Conservation (phyloP, 371 early-diverging fungal genomes). For the Syncephalastrum contaminatum region DNA sequence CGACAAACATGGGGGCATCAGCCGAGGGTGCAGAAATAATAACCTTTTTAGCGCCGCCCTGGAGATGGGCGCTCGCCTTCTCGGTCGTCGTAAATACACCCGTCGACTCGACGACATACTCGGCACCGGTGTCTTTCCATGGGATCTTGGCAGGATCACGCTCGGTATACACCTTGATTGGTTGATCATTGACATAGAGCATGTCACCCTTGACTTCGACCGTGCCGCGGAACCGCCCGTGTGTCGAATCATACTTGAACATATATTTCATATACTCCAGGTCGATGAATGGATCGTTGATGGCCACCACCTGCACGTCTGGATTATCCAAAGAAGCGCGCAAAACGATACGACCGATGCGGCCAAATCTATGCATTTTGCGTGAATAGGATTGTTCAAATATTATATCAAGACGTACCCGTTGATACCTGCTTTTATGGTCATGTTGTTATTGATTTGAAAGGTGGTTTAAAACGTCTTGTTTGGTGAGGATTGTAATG, state of each 20-base stretch:
- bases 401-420: conserved; percentile 21
- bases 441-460: conserved; percentile 15
- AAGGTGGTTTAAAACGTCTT: too few species aligned
- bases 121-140: conserved; percentile 90
- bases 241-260: conserved; percentile 98
- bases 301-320: conserved; percentile 85
- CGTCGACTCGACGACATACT: conserved; percentile 98
- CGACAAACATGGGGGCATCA: conserved; percentile 88
- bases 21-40: conserved; percentile 98
- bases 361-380: conserved; percentile 73
- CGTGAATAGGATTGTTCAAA: conserved; percentile 1
- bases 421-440: conserved; percentile 41
- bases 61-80: conserved; percentile 87
- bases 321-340: conserved; percentile 83
- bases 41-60: conserved; percentile 97
- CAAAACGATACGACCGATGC: conserved; percentile 99
- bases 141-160: conserved; percentile 78
- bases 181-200: conserved; percentile 73
- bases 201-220: conserved; percentile 79
- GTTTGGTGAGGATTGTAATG: too few species aligned
- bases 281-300: conserved; percentile 99
- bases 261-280: conserved; percentile 97
- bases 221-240: conserved; percentile 88
- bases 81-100: conserved; percentile 97
- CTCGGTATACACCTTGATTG: conserved; percentile 35